These are phyloP conservation scores for Coniochaeta sp. DNA, from an alignment of 2,329 filamentous ascomycete species.

Conservation along the genomic window DNA sequence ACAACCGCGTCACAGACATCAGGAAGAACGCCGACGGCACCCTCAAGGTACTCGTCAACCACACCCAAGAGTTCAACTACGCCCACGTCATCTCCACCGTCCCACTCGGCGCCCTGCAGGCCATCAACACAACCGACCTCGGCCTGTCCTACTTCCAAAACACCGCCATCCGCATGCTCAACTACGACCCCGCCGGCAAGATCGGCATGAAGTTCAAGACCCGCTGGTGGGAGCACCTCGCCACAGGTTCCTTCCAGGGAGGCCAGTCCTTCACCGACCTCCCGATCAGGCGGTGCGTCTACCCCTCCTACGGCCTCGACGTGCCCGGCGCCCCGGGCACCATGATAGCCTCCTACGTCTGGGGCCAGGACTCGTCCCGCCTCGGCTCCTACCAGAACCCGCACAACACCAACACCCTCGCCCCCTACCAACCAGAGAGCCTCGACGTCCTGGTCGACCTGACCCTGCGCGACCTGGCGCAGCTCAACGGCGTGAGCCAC, in stretches of 20 bases:
- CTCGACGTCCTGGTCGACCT: constrained; percentile 12
- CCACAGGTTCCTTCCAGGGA: constrained; percentile 13
- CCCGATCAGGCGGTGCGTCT: constrained; percentile 22
- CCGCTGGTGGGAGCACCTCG: constrained; percentile 18
- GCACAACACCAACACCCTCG: constrained; percentile 9
- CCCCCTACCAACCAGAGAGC: constrained; percentile 7
- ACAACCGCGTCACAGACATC: constrained; percentile 15
- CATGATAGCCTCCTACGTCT: constrained; percentile 17
- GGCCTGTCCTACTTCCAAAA: constrained; percentile 19
- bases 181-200: constrained; percentile 19
- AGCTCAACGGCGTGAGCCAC: constrained; percentile 13
- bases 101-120: constrained; percentile 16
- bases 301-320: constrained; percentile 21
- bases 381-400: constrained; percentile 15
- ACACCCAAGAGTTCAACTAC: constrained; percentile 10
- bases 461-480: constrained; percentile 10
- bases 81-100: constrained; percentile 17
- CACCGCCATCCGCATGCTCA: constrained; percentile 20
- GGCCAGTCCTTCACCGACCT: constrained; percentile 20
- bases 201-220: constrained; percentile 21
- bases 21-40: constrained; percentile 6
- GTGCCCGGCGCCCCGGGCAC: constrained; percentile 11
- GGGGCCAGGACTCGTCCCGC: constrained; percentile 17
- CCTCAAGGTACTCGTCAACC: constrained; percentile 14
- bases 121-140: constrained; percentile 16